Base-by-base conservation (phyloP, 2,329 filamentous ascomycete species). In the Domatiomyces catenatus region DNA sequence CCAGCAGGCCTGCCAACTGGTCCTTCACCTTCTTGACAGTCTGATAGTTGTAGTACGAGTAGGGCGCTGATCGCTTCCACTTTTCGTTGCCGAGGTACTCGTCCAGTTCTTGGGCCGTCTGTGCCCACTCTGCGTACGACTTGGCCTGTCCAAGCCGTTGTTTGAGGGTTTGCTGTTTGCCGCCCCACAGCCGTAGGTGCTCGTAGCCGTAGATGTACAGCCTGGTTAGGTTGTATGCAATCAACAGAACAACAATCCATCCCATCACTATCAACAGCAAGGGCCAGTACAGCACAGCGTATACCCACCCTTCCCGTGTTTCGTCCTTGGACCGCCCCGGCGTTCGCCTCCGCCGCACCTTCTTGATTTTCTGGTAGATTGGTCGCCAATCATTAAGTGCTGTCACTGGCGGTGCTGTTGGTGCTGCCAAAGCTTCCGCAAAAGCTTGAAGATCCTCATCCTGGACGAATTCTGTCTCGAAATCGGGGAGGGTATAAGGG, bases 311-410 rank as follows among this genome's bases (percentile, higher is more conserved):
- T 69, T 98, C 92, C 58, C 92, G 75, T 1, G 90, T 96, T 72
- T 98, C 92, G 64, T 98, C 92, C 61, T 81, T 86, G 56, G 79
- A 83, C 52, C 84, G 74, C 18, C 62, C 63, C 1, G 66, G 63
- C 15, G 56, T 53, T 52, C 66, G 69, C 32, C 74, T 74, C 26
- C 77, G 63, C 58, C 63, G 65, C 56, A 61, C 67, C 64, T 65
- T 69, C 52, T 73, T 72, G 19, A 89, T 75, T 51, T 77, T 81
- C 63, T 90, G 79, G 59, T 84, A 82, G 10, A 96, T 79, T 0
- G 92, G 92, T 15, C 86, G 82, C 92, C 92, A 98, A 71, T 98
- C 92, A 65, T 94, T 94, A 63, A 93, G 80, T 42, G 92, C 90
- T 2, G 86, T 85, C 60, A 96, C 80, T 36, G 84, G 80, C 42